Evolutionary conservation across 2,329 filamentous ascomycete genomes (phyloP), one percentile per base, ranked within the genome.

Genomic region (Fusarium solani-melongenae): DNA sequence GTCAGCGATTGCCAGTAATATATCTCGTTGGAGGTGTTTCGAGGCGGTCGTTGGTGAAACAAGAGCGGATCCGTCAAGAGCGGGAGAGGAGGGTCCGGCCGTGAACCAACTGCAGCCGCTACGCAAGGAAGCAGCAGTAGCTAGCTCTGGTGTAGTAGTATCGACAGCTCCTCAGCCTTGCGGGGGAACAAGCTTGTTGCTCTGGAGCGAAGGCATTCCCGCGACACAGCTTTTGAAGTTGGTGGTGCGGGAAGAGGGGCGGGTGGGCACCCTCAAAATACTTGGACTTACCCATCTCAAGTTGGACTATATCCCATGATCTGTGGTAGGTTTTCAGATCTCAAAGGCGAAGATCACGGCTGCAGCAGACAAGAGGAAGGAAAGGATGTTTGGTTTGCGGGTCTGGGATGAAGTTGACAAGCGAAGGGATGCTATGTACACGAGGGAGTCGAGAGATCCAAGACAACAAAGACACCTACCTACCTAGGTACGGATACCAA

Each of bases 271-370:
- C 68, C 59, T 64, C 33, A 57, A 75, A 67, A 67, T 66, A 61
- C 57, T 70, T 51, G 53, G 69, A 82, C 80, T 81, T 73, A 82
- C 80, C 80, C 80, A 82, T 82, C 78, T 82, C 74, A 79, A 76
- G 76, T 79, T 69, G 73, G 74, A 67, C 74, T 77, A 69, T 70
- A 71, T 78, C 80, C 77, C 80, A 82, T 82, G 78, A 74, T 81
- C 79, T 72, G 66, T 72, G 60, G 49, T 59, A 66, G 65, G 33
- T 68, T 70, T 65, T 56, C 46, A 57, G 64, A 73, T 75, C 58
- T 71, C 44, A 46, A 62, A 70, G 51, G 31, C 53, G 57, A 75
- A 56, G 49, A 51, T 71, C 61, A 62, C 62, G 62, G 33, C 53
- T 22, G 58, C 39, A 67, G 41, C 31, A 67, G 44, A 61, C 41